These are phyloP conservation scores for Capsella rubella DNA, from an alignment of 441 rosid species.

Conservation along the genomic window DNA sequence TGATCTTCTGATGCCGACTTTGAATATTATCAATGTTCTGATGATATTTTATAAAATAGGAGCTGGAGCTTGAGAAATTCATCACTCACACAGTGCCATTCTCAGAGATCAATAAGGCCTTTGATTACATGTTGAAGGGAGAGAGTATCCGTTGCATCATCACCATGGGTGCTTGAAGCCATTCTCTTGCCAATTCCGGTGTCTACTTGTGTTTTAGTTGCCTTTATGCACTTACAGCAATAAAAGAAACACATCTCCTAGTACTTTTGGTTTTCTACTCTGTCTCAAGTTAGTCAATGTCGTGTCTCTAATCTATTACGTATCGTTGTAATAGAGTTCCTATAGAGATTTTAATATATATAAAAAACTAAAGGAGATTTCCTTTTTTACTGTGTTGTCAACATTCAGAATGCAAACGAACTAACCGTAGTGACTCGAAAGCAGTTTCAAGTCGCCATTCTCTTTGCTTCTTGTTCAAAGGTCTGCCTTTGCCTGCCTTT, in stretches of 20 bases:
- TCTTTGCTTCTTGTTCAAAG: constrained; percentile 80
- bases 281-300: neutral
- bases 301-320: constrained; percentile 14
- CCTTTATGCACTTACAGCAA: neutral
- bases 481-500: constrained; percentile 88
- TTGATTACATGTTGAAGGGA: constrained; percentile 71
- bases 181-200: constrained; percentile 4
- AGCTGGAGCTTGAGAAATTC: constrained; percentile 79
- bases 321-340: constrained; percentile 24
- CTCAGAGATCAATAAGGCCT: constrained; percentile 84
- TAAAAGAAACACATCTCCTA: constrained; percentile 26
- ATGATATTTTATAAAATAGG: constrained; percentile 47
- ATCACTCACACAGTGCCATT: constrained; percentile 70
- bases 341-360: neutral
- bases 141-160: constrained; percentile 78
- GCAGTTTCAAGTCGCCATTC: constrained; percentile 75
- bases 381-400: neutral
- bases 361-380: neutral
- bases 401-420: constrained; percentile 66
- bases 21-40: constrained; percentile 6
- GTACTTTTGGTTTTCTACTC: constrained; percentile 1
- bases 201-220: constrained; percentile 17
- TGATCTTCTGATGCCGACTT: neutral
- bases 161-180: constrained; percentile 55
- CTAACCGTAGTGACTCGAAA: constrained; percentile 66